phyloP scores from a whole-genome alignment of 257 asterid species.

The Przewalskia tangutica region DNA sequence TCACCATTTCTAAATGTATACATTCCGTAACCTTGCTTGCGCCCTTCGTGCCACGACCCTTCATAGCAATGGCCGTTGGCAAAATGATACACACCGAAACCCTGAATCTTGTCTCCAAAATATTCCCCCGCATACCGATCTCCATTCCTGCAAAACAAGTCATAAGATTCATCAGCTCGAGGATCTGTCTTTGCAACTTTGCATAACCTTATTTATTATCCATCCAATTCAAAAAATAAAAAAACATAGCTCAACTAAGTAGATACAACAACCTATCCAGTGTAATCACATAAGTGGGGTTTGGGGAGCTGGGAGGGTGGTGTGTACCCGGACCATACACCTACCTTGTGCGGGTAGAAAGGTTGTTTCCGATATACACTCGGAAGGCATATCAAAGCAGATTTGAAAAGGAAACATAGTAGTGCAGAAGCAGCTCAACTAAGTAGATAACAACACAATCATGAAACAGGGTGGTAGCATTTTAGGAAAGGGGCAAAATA shows the following conservation, averaged over 20 bases:
- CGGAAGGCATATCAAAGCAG: too few species aligned
- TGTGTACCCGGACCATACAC: too few species aligned
- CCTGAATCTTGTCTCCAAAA: constrained; percentile 57
- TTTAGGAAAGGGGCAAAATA: not conserved
- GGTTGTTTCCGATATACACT: too few species aligned
- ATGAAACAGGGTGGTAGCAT: not conserved
- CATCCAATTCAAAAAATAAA: not conserved
- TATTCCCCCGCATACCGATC: constrained; percentile 78
- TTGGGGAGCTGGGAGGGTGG: too few species aligned
- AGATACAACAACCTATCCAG: not conserved
- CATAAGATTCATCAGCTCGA: not conserved
- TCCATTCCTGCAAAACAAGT: constrained; percentile 44
- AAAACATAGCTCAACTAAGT: not conserved
- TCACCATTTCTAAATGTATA: constrained; percentile 60
- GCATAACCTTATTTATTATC: not conserved
- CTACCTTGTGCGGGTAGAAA: too few species aligned
- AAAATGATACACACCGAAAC: constrained; percentile 31
- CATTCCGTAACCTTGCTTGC: constrained; percentile 71
- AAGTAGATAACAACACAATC: not conserved
- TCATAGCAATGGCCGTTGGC: constrained; percentile 75
- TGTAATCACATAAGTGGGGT: too few species aligned
- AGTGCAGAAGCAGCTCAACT: not conserved
- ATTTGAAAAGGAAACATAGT: too few species aligned
- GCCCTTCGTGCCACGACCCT: constrained; percentile 95
- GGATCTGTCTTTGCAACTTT: not conserved